phyloP scores from a whole-genome alignment of 1,284 basidiomycete genomes.

The Paramarasmius palmivorus region DNA sequence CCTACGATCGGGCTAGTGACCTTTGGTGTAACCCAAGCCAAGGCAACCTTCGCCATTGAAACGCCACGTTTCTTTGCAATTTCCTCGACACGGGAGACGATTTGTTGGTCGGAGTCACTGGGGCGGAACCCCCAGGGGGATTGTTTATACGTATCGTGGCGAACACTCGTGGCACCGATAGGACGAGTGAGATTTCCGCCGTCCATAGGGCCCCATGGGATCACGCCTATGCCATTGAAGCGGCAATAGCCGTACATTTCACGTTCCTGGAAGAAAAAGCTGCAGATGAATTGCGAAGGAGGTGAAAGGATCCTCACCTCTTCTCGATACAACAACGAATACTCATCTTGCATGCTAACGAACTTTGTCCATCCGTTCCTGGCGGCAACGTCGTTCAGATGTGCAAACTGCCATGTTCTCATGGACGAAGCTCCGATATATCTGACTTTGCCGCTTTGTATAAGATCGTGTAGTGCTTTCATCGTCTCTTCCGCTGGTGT shows the following conservation, averaged over 20 bases:
- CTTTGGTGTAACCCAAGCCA: constrained; percentile 38
- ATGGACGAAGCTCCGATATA: constrained; percentile 47
- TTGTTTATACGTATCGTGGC: constrained; percentile 24
- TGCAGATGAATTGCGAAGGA: constrained; percentile 22
- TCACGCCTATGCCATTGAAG: constrained; percentile 45
- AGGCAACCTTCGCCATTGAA: constrained; percentile 42
- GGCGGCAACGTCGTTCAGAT: constrained; percentile 37
- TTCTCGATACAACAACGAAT: constrained; percentile 15
- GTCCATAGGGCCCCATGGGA: constrained; percentile 41
- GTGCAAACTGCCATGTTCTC: constrained; percentile 31
- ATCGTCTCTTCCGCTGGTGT: constrained; percentile 42
- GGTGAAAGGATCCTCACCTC: constrained; percentile 4
- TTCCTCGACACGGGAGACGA: constrained; percentile 43
- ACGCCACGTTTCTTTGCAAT: constrained; percentile 35
- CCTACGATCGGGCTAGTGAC: constrained; percentile 43
- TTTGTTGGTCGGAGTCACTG: constrained; percentile 31
- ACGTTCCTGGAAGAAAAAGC: constrained; percentile 33
- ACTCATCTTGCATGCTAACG: constrained; percentile 15
- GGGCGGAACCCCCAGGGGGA: constrained; percentile 26
- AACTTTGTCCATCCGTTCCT: constrained; percentile 12
- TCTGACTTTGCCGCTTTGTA: constrained; percentile 39
- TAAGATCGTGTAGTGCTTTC: constrained; percentile 45
- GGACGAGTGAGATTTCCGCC: constrained; percentile 41
- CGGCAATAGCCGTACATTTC: constrained; percentile 50
- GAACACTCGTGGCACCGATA: constrained; percentile 26